Evolutionary conservation across 352 stramenopile species (phyloP), one percentile per base, ranked within the genome.

Genomic region (Phytophthora cajani): DNA sequence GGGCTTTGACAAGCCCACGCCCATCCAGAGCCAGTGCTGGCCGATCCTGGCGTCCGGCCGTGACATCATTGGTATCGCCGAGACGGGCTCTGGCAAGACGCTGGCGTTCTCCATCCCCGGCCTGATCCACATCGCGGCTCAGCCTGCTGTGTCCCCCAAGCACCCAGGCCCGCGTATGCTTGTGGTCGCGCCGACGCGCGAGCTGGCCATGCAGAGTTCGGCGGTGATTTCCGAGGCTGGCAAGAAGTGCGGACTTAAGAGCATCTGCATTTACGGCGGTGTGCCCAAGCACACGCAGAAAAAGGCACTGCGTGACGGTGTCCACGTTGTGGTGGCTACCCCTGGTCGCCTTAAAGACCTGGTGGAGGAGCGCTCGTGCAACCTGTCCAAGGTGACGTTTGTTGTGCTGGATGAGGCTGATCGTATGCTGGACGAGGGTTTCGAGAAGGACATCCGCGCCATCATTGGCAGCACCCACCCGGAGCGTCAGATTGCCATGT

Each of bases 1-100:
- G 67, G 87, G 84, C 21, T 99, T 99, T 74, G 72, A 79, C 56
- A 91, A 85, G 76, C 97, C 97, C 36, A 99, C 94, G 64, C 96
- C 97, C n/a, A 99, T 99, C 80, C 97, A 99, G 84, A 97, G 94
- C 42, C 93, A 99, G 75, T 99, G 97, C 72, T 99, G 97, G 97
- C 92, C 92, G 5, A 94, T 97, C 62, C 78, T 97, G 17, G 80
- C 85, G 21, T 93, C 85, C 2, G 89, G 88, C 38, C 84, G 89
- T 23, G 92, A 98, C 67, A 93, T 97, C 59, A 94, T 98, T 56
- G 92, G 90, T 63, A 97, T 98, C 63, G 90, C 93, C n/a, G 91
- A 98, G 79, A 98, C 92, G 5, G 97, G 97, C 42, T 98, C 88
- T 17, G 97, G 97, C 30, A 99, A 99, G 81, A 99, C 97, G 40